Conservation (phyloP, 2,329 filamentous ascomycete species). For the Clarireedia paspali region DNA sequence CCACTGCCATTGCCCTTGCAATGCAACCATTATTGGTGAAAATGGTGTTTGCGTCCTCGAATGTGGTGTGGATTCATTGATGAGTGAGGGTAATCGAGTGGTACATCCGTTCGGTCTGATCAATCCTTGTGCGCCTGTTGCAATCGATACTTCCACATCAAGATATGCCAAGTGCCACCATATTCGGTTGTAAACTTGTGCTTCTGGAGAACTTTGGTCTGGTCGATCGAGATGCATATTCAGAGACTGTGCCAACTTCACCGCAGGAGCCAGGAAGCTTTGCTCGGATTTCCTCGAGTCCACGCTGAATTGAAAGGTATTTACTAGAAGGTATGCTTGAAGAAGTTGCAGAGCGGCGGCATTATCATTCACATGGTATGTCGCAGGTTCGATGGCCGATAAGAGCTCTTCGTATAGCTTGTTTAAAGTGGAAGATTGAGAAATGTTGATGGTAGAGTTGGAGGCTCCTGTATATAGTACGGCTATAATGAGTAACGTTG, state of each 20-base stretch:
- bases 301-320: conserved; percentile 5
- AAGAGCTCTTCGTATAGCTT: neutral
- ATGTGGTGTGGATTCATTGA: neutral
- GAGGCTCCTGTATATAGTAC: conserved; percentile 6
- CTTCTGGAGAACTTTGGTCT: neutral
- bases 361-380: neutral
- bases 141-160: conserved; percentile 8
- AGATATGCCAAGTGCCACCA: conserved; percentile 9
- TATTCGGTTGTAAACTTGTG: neutral
- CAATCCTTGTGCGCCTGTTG: conserved; percentile 5
- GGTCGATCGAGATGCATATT: neutral
- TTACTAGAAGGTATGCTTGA: conserved; percentile 10
- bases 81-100: conserved; percentile 2
- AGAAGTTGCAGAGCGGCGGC: neutral
- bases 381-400: neutral
- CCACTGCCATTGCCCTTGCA: conserved; percentile 11
- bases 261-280: conserved; percentile 5
- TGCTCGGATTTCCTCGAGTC: neutral
- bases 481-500: neutral
- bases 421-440: neutral
- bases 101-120: conserved; percentile 2
- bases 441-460: neutral
- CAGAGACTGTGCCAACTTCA: neutral
- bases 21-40: neutral
- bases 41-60: neutral